Base-by-base conservation (phyloP, 169 alveolate genomes). In the Cryptosporidium parvum region DNA sequence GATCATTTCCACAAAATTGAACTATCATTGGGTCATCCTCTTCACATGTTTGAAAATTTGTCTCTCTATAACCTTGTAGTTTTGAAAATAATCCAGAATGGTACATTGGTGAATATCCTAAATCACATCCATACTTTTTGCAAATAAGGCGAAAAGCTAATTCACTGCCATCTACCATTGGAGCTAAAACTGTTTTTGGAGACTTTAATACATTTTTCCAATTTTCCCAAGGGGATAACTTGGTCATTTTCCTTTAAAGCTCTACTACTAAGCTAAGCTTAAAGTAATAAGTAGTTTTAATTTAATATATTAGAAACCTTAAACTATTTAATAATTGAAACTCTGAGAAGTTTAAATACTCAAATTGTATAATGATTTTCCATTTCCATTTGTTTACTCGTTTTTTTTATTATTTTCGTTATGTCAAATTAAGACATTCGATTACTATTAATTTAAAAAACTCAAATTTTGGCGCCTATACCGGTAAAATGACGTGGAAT, bases 81-180 rank as follows among this genome's bases (percentile, higher is more conserved):
- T 69, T 85, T 37, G 89, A 80, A 91, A 96, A 97, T 45, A 95
- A 80, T 65, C 96, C 94, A 52, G 94, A 56, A 84, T 97, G 98
- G 44, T 95, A 93, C 99, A 97, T 97, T 52, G 98, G 99, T 9
- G 99, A 95, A 86, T 92, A 97, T 16, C 97, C 91, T 59, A 97
- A 91, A 70, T 97, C 92, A 42, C 97, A 95, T 23, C 95, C 94
- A 86, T 97, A 96, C 67, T 95, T 94, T 67, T 97, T 91, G 52
- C 98, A 95, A 31, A 96, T 93, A 75, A 96, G 86, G 59, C 98
- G 59, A 75, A 84, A 94, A 23, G 96, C 95, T 9, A 94, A 62
- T 56, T 94, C 96, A 39, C 94, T 86, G 39, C 91, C 85, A 72
- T 93, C 95, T 0, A 94, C 96, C 96, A 94, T 94, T 35, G 96